These are phyloP conservation scores for Stagonosporopsis cucurbitacearum DNA, from an alignment of 2,329 filamentous ascomycete genomes.

Conservation along the genomic window DNA sequence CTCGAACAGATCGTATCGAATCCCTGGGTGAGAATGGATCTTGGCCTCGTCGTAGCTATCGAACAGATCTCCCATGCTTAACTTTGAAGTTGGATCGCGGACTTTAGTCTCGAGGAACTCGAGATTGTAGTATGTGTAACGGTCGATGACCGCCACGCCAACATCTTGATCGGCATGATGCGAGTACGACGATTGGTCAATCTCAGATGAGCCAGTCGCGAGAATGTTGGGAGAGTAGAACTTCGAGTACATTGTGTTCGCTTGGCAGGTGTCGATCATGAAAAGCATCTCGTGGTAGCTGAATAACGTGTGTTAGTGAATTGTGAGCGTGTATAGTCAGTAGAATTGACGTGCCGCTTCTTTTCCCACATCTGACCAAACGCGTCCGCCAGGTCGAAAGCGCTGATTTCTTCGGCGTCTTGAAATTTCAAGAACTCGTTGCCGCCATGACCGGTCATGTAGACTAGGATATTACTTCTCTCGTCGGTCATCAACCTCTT, in stretches of 20 bases:
- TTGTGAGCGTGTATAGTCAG: not conserved
- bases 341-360: constrained; percentile 68
- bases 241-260: constrained; percentile 98
- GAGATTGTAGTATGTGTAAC: constrained; percentile 21
- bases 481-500: constrained; percentile 95
- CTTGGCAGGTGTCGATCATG: constrained; percentile 99
- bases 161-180: constrained; percentile 99
- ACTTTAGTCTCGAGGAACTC: constrained; percentile 95
- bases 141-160: constrained; percentile 89
- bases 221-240: constrained; percentile 99
- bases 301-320: constrained; percentile 1
- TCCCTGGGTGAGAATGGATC: constrained; percentile 90
- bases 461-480: constrained; percentile 94
- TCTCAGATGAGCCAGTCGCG: constrained; percentile 92
- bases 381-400: constrained; percentile 93
- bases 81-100: constrained; percentile 81
- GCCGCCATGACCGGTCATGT: constrained; percentile 98
- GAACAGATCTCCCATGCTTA: constrained; percentile 91
- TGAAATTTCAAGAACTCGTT: constrained; percentile 99
- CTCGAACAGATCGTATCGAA: constrained; percentile 93
- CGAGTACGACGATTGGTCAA: constrained; percentile 95
- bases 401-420: constrained; percentile 95
- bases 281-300: constrained; percentile 97
- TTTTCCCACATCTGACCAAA: constrained; percentile 99
- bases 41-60: constrained; percentile 95